These are phyloP conservation scores for Umbelopsis sp. DNA, from an alignment of 371 early-diverging fungal genomes.

Conservation along the genomic window DNA sequence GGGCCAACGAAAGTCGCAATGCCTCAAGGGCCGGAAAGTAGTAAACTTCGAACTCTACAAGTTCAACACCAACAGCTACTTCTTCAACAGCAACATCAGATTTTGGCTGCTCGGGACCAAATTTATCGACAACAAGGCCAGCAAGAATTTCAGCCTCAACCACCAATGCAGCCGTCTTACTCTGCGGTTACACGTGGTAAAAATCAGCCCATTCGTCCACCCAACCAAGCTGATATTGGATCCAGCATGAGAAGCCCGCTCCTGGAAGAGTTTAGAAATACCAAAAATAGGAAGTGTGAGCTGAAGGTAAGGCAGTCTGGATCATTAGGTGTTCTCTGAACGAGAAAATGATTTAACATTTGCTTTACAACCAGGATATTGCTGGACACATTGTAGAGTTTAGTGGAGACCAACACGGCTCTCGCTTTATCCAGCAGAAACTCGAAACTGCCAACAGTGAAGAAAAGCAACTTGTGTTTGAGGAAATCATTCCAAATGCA, in stretches of 20 bases:
- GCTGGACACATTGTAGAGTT: constrained; percentile 93
- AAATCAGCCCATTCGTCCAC: background rate
- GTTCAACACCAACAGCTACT: constrained; percentile 6
- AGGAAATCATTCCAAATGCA: constrained; percentile 92
- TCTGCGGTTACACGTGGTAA: constrained; percentile 12
- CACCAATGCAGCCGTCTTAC: constrained; percentile 4
- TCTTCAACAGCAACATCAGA: constrained; percentile 14
- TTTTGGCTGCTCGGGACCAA: constrained; percentile 9
- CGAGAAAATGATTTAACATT: background rate
- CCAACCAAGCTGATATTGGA: constrained; percentile 23
- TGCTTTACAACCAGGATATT: constrained; percentile 67
- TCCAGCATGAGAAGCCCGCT: constrained; percentile 73
- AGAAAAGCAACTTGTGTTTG: constrained; percentile 96
- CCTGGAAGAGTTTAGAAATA: constrained; percentile 92
- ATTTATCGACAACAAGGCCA: constrained; percentile 1
- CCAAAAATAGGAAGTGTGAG: constrained; percentile 93
- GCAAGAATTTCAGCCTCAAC: constrained; percentile 8
- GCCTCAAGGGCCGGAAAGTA: background rate
- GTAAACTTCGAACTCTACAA: constrained; percentile 9
- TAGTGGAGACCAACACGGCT: constrained; percentile 99
- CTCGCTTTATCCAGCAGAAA: constrained; percentile 99
- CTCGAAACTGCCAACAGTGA: constrained; percentile 92
- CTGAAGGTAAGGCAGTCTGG: constrained; percentile 55
- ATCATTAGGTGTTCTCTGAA: background rate
- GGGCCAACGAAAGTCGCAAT: background rate